Evolutionary conservation across 768 basidiomycete species (phyloP).

Genomic region (Boletus rufocinnamomeus): DNA sequence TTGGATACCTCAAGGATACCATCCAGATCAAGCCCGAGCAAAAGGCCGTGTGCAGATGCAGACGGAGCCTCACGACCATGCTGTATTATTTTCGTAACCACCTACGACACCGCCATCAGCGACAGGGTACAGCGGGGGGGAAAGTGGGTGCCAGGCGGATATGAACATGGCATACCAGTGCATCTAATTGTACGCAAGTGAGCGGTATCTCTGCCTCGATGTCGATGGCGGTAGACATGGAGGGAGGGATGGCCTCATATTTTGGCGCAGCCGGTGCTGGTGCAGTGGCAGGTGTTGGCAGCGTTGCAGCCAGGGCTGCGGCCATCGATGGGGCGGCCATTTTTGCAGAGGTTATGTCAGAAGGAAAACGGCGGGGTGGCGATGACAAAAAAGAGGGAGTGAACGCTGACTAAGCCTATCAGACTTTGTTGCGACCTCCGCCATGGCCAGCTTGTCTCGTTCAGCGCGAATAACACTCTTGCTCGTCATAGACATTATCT

Average conservation of each 20-base stretch:
- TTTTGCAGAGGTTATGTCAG: neutral
- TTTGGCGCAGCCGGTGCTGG: conserved; percentile 63
- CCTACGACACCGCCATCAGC: conserved; percentile 49
- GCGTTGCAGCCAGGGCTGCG: conserved; percentile 83
- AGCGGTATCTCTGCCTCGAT: conserved; percentile 89
- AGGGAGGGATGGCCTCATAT: conserved; percentile 87
- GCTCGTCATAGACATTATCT: conserved; percentile 80
- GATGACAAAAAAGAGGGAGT: neutral
- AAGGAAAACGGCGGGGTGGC: neutral
- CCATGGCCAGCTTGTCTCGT: conserved; percentile 52
- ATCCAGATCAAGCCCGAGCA: conserved; percentile 91
- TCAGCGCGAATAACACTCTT: conserved; percentile 74
- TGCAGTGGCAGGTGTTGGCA: conserved; percentile 61
- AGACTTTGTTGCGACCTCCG: neutral
- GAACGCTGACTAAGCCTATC: conserved; percentile 28
- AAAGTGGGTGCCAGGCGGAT: conserved; percentile 8
- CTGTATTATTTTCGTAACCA: conserved; percentile 91
- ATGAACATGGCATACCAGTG: conserved; percentile 59
- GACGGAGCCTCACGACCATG: conserved; percentile 80
- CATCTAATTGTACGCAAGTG: conserved; percentile 80
- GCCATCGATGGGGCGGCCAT: conserved; percentile 86
- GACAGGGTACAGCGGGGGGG: neutral
- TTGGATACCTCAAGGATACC: conserved; percentile 90
- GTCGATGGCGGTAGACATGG: conserved; percentile 92
- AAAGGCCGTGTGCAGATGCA: conserved; percentile 76